These are phyloP conservation scores for Grosmannia serpens DNA, from an alignment of 2,329 filamentous ascomycete species.

Conservation along the genomic window DNA sequence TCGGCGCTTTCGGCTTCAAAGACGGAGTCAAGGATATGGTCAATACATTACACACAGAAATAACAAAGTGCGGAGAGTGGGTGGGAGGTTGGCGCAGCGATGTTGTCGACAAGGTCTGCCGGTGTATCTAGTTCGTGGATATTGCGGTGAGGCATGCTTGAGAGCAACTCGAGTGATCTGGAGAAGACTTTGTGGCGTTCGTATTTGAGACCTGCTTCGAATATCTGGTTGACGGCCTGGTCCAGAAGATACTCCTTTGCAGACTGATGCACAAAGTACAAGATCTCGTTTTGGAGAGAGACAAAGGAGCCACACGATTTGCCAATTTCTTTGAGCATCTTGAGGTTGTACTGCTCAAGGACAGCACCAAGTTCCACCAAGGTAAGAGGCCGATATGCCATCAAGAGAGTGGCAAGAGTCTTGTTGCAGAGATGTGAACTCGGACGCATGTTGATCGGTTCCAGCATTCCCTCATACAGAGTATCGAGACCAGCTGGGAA, in stretches of 20 bases:
- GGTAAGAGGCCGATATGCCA: background rate
- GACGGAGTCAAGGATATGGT: slow-evolving; percentile 17
- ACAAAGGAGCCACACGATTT: slow-evolving; percentile 28
- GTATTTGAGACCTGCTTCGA: slow-evolving; percentile 15
- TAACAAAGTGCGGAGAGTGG: slow-evolving; percentile 19
- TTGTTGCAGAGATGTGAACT: slow-evolving; percentile 17
- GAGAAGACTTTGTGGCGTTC: slow-evolving; percentile 22
- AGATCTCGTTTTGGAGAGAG: slow-evolving; percentile 15
- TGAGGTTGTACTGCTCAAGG: background rate
- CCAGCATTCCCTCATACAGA: slow-evolving; percentile 28
- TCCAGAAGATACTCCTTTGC: slow-evolving; percentile 10
- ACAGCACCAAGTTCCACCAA: background rate
- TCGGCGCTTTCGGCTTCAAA: slow-evolving; percentile 12
- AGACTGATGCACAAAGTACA: slow-evolving; percentile 22
- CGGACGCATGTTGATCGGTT: slow-evolving; percentile 18
- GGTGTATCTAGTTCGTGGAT: slow-evolving; percentile 20
- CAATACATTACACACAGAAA: slow-evolving; percentile 22
- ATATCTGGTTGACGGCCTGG: slow-evolving; percentile 18
- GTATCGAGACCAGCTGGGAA: slow-evolving; percentile 24
- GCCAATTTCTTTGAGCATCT: slow-evolving; percentile 16
- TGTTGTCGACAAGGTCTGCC: slow-evolving; percentile 14
- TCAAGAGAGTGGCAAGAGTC: slow-evolving; percentile 18
- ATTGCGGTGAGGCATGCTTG: slow-evolving; percentile 19
- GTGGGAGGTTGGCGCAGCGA: slow-evolving; percentile 14
- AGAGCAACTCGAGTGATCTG: slow-evolving; percentile 22